These are phyloP conservation scores for Colletotrichum godetiae DNA, from an alignment of 2,329 filamentous ascomycete species.

Conservation along the genomic window DNA sequence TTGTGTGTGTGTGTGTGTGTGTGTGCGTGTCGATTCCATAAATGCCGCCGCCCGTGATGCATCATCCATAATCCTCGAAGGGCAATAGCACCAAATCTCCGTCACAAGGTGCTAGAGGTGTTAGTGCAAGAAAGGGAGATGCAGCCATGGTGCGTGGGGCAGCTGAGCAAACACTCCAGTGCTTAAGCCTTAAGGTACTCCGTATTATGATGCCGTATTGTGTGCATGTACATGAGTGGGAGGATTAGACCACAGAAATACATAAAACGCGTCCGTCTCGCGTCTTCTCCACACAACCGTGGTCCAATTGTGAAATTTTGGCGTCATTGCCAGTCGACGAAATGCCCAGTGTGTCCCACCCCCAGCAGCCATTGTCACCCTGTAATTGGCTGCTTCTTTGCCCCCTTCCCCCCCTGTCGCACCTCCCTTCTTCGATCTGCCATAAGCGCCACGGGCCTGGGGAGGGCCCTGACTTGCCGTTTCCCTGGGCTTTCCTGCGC, in stretches of 20 bases:
- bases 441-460: constrained; percentile 30
- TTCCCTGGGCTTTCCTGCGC: constrained; percentile 5
- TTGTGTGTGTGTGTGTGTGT: background rate
- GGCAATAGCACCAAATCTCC: constrained; percentile 5
- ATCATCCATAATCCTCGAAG: constrained; percentile 19
- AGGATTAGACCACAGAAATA: background rate
- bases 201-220: background rate
- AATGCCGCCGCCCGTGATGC: constrained; percentile 25
- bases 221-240: background rate
- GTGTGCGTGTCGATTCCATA: background rate
- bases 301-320: constrained; percentile 26
- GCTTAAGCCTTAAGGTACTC: too few species aligned
- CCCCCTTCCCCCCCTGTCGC: constrained; percentile 20
- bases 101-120: background rate
- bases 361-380: constrained; percentile 6
- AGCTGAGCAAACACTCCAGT: background rate
- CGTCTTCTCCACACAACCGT: constrained; percentile 24
- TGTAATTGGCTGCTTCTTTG: constrained; percentile 4
- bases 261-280: constrained; percentile 28
- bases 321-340: constrained; percentile 21
- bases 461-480: constrained; percentile 23
- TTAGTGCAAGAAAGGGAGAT: background rate
- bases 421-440: constrained; percentile 31
- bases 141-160: constrained; percentile 1
- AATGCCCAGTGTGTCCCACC: background rate